Evolutionary conservation across 202 grass and related monocot species (phyloP), one percentile per base, ranked within the genome.

Genomic region (Setaria italica): DNA sequence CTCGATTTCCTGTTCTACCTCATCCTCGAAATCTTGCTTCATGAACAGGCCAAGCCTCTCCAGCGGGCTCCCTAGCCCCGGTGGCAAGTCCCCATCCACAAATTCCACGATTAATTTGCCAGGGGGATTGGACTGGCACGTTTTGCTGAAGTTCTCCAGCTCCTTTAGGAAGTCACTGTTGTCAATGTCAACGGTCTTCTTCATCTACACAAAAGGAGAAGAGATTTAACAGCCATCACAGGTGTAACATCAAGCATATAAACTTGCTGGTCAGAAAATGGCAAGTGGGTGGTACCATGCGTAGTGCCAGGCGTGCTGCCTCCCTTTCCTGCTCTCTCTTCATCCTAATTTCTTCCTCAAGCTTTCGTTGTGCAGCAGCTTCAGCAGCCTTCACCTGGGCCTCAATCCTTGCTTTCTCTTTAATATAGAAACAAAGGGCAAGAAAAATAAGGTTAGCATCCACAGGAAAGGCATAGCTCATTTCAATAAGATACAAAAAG

Each of bases 121-220:
- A 49, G 70, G 73, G 7, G 60, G 71, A 54, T 47, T 84, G 0
- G 82, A 33, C 51, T 90, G 67, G 58, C 80, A 85, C 16, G 79
- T 76, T 8, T 69, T 80, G 74, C 82, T 85, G 16, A 95, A 62
- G 12, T 88, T 90, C 63, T 90, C 87, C 37, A 95, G 57, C 58
- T 97, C 95, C 69, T 95, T 88, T 42, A 95, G 50, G 49, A 95
- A 59, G 43, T 92, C 80, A 49, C 83, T 93, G 69, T 97, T 97
- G 82, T 97, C 95, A 47, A 97, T 92, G 43, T 97, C 91, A 13
- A 97, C 89, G 0, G 95, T 97, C 81, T 93, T 97, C 87, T 95
- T 88, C 85, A 97, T 89, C 95, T 97, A 67, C 62, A 90, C 48
- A 48, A 29, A 55, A 87, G 39, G 54, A 65, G 29, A 6, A 82